A percentile compares a stretch with the other conserved stretches of the same genome.
These are phyloP conservation scores for Fragosphaeria purpurea DNA, from an alignment of 2,329 filamentous ascomycete species.

Conservation along the genomic window DNA sequence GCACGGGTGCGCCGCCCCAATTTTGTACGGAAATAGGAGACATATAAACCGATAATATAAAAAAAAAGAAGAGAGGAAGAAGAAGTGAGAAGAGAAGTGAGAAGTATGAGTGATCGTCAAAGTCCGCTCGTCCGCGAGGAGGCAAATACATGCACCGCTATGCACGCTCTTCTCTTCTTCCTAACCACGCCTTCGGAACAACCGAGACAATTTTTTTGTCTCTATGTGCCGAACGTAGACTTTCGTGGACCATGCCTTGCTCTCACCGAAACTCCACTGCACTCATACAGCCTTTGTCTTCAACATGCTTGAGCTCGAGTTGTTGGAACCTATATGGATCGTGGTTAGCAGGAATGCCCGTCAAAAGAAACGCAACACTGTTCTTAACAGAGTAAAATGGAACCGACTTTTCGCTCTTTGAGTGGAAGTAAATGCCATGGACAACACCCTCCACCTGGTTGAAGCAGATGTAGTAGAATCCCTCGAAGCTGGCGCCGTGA, in stretches of 20 bases:
- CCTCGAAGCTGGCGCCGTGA: constrained; percentile 90
- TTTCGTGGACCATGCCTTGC: neutral
- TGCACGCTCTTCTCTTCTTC: too few species aligned
- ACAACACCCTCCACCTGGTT: constrained; percentile 82
- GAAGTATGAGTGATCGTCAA: neutral
- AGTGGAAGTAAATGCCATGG: constrained; percentile 94
- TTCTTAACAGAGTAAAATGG: neutral
- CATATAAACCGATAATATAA: neutral
- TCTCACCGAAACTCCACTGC: constrained; percentile 79
- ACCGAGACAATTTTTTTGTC: too few species aligned
- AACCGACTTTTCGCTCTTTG: constrained; percentile 90
- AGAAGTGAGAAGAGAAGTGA: neutral
- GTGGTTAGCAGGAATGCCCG: neutral
- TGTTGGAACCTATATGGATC: constrained; percentile 65
- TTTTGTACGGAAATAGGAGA: neutral
- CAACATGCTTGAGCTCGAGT: constrained; percentile 79
- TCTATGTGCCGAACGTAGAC: neutral
- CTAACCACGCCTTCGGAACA: too few species aligned
- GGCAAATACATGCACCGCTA: too few species aligned
- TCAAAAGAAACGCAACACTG: neutral
- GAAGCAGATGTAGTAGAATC: constrained; percentile 99
- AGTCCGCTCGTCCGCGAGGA: too few species aligned
- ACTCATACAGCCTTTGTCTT: constrained; percentile 71
- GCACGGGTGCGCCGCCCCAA: neutral
- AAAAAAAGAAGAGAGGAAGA: neutral